These are phyloP conservation scores for Entoloma clypeatum DNA, from an alignment of 1,284 basidiomycete species.

Conservation along the genomic window DNA sequence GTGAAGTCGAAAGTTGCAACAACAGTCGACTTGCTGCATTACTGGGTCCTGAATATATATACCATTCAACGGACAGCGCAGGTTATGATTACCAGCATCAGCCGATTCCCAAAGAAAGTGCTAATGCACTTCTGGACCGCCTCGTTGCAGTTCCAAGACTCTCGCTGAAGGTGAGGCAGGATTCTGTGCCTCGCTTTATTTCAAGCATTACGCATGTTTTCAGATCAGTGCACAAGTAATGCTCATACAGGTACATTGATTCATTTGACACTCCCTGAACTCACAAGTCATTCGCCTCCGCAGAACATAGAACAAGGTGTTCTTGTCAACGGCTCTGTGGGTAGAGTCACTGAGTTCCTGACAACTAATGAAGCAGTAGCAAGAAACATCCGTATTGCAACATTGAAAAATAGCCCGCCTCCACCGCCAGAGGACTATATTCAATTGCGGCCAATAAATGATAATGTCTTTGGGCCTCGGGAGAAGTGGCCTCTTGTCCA, in stretches of 20 bases:
- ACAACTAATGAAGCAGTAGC: slow-evolving; percentile 34
- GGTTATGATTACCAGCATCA: slow-evolving; percentile 27
- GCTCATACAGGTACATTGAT: slow-evolving; percentile 37
- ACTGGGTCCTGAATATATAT: slow-evolving; percentile 30
- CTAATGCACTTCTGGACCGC: slow-evolving; percentile 26
- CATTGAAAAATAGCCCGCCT: slow-evolving; percentile 4
- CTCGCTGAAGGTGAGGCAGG: slow-evolving; percentile 28
- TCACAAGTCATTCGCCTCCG: slow-evolving; percentile 5
- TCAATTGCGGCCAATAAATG: slow-evolving; percentile 20
- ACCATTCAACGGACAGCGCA: slow-evolving; percentile 30
- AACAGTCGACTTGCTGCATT: slow-evolving; percentile 49
- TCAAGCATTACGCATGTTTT: slow-evolving; percentile 17
- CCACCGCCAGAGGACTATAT: neutral
- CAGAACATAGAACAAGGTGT: slow-evolving; percentile 57
- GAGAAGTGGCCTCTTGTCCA: slow-evolving; percentile 49
- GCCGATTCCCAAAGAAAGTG: slow-evolving; percentile 22
- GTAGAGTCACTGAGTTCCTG: slow-evolving; percentile 62
- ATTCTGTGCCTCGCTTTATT: neutral
- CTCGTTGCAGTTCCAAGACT: slow-evolving; percentile 26
- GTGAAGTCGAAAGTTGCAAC: slow-evolving; percentile 81
- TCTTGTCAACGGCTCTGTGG: slow-evolving; percentile 82
- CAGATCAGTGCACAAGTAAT: slow-evolving; percentile 55
- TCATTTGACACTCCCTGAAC: neutral
- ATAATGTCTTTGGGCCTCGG: slow-evolving; percentile 25
- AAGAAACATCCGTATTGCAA: slow-evolving; percentile 26